Conservation (phyloP, 2,329 filamentous ascomycete species). For the Neofusicoccum parvum region DNA sequence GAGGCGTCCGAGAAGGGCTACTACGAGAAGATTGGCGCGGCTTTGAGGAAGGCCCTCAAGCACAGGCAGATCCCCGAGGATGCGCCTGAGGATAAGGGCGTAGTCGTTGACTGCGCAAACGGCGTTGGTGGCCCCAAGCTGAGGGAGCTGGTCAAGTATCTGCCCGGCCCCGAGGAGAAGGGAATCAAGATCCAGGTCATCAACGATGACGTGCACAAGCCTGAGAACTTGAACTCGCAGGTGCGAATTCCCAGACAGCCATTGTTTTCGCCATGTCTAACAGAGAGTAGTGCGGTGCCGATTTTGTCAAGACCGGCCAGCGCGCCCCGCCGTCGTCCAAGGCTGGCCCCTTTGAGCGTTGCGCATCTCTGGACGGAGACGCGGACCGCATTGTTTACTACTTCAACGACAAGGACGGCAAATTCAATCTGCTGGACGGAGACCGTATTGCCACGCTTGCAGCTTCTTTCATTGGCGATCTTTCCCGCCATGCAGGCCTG, state of each 20-base stretch:
- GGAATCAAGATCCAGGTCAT: constrained; percentile 80
- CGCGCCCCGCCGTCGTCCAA: constrained; percentile 82
- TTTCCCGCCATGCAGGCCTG: constrained; percentile 78
- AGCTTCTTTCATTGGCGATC: constrained; percentile 89
- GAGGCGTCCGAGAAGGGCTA: constrained; percentile 88
- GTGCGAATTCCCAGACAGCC: constrained; percentile 51
- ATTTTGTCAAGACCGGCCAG: constrained; percentile 97
- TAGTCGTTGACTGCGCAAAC: constrained; percentile 94
- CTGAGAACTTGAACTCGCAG: constrained; percentile 85
- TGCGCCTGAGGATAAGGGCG: constrained; percentile 55
- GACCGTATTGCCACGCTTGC: constrained; percentile 95
- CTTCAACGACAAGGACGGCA: constrained; percentile 77
- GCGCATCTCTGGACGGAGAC: constrained; percentile 91
- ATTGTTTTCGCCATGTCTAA: neutral
- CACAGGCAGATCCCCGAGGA: constrained; percentile 55
- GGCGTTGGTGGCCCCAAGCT: constrained; percentile 94
- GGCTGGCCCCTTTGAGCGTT: constrained; percentile 73
- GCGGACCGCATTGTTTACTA: constrained; percentile 96
- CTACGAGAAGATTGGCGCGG: constrained; percentile 85
- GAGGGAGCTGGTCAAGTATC: constrained; percentile 78
- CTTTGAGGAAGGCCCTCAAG: constrained; percentile 82
- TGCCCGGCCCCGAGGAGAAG: constrained; percentile 68
- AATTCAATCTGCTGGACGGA: constrained; percentile 91
- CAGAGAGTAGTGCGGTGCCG: constrained; percentile 74
- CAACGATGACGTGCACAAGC: constrained; percentile 90